Conservation (phyloP, 768 basidiomycete species). For the Lactarius hatsudake region DNA sequence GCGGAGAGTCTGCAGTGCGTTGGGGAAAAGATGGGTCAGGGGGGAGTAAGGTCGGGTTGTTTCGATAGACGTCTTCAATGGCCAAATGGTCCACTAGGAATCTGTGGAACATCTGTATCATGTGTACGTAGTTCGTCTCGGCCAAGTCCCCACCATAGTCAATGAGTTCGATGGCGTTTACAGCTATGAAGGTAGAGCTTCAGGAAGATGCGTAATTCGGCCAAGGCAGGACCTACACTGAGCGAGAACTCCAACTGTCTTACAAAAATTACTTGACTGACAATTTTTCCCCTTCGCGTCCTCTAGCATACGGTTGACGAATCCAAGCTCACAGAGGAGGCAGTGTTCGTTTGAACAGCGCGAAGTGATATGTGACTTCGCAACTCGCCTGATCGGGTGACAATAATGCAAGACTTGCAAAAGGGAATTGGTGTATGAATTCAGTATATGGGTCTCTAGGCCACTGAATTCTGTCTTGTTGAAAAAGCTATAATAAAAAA, state of each 20-base stretch:
- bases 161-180: slow-evolving; percentile 82
- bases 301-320: slow-evolving; percentile 92
- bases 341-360: slow-evolving; percentile 90
- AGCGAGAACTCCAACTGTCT: slow-evolving; percentile 84
- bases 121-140: slow-evolving; percentile 77
- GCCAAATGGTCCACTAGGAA: slow-evolving; percentile 86
- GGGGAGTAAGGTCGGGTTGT: slow-evolving; percentile 54
- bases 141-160: slow-evolving; percentile 78
- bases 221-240: slow-evolving; percentile 54
- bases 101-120: slow-evolving; percentile 94
- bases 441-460: slow-evolving; percentile 93
- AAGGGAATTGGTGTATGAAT: slow-evolving; percentile 93
- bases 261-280: slow-evolving; percentile 96
- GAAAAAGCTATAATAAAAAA: slow-evolving; percentile 53
- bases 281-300: slow-evolving; percentile 93
- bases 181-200: slow-evolving; percentile 41
- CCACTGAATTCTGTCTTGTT: slow-evolving; percentile 90
- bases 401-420: slow-evolving; percentile 90
- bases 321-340: slow-evolving; percentile 91
- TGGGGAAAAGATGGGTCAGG: slow-evolving; percentile 29
- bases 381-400: slow-evolving; percentile 70
- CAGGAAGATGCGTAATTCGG: neutral
- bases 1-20: slow-evolving; percentile 43
- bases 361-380: slow-evolving; percentile 89
- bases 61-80: slow-evolving; percentile 61